Evolutionary conservation across 2,329 filamentous ascomycete genomes (phyloP).

Genomic region (Microcyclospora tardicrescens): DNA sequence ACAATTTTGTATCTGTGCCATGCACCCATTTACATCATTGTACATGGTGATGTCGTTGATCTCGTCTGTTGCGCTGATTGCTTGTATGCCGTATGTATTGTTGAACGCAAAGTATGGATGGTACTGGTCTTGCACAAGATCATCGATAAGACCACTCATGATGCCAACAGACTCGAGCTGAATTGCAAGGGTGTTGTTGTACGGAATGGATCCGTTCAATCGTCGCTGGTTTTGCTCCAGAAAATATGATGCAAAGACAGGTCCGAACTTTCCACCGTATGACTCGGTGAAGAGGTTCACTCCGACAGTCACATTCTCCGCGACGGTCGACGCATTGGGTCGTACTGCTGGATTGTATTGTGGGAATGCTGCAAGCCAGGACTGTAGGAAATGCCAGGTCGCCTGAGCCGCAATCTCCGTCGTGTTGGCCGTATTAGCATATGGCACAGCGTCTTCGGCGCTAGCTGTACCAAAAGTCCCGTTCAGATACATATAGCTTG

Average conservation of each 20-base stretch:
- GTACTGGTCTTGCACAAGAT: slow-evolving; percentile 45
- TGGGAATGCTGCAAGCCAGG: slow-evolving; percentile 35
- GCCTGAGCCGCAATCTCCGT: slow-evolving; percentile 29
- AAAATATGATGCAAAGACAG: slow-evolving; percentile 45
- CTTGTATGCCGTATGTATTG: slow-evolving; percentile 53
- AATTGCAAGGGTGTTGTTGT: slow-evolving; percentile 44
- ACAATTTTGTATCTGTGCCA: slow-evolving; percentile 21
- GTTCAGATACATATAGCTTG: slow-evolving; percentile 40
- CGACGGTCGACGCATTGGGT: slow-evolving; percentile 37
- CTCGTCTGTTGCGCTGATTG: slow-evolving; percentile 41
- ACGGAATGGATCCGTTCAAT: slow-evolving; percentile 36
- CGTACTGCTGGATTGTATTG: slow-evolving; percentile 30
- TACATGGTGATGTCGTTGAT: slow-evolving; percentile 33
- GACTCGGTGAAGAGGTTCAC: slow-evolving; percentile 50
- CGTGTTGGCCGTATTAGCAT: slow-evolving; percentile 20
- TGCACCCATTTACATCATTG: slow-evolving; percentile 24
- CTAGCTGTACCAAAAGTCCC: slow-evolving; percentile 52
- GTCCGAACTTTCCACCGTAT: slow-evolving; percentile 51
- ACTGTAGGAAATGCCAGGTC: slow-evolving; percentile 54
- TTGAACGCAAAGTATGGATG: slow-evolving; percentile 46
- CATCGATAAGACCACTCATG: slow-evolving; percentile 58
- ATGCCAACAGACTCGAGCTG: slow-evolving; percentile 53
- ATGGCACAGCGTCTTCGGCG: slow-evolving; percentile 5
- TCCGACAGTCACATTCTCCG: slow-evolving; percentile 12
- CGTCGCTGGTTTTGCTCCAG: slow-evolving; percentile 50